phyloP scores from a whole-genome alignment of 2,329 filamentous ascomycete genomes.

The Penicillium occitanis region DNA sequence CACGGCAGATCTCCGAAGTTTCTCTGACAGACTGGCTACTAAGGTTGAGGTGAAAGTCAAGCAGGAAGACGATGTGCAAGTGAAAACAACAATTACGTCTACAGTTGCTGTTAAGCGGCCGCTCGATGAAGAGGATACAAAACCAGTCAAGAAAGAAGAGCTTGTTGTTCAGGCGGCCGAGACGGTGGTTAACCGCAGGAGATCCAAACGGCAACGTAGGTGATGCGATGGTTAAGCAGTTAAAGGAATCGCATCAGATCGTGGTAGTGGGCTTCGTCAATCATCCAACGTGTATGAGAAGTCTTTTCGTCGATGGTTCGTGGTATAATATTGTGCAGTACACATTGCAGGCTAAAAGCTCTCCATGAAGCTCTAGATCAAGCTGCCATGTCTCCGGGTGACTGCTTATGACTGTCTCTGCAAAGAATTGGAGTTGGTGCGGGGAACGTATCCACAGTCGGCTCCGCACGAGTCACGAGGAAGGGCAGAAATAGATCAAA shows the following conservation, averaged over 20 bases:
- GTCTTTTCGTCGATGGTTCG: not conserved
- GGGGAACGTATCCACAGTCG: constrained; percentile 5
- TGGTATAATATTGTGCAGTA: not conserved
- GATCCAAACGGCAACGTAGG: constrained; percentile 20
- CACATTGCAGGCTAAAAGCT: not conserved
- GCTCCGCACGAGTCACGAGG: not conserved
- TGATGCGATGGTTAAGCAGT: not conserved
- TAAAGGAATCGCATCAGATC: not conserved
- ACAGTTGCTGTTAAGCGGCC: constrained; percentile 29
- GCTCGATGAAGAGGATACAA: constrained; percentile 25
- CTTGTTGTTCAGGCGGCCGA: constrained; percentile 18
- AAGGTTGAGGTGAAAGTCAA: constrained; percentile 38
- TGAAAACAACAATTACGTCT: constrained; percentile 31
- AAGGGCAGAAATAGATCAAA: constrained; percentile 1
- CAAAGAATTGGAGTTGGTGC: constrained; percentile 4
- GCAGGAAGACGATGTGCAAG: constrained; percentile 31
- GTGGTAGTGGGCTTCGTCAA: not conserved
- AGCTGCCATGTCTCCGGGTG: not conserved
- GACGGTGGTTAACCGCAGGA: constrained; percentile 10
- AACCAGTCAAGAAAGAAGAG: constrained; percentile 21
- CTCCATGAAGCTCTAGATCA: not conserved
- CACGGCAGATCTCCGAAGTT: constrained; percentile 84
- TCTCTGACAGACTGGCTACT: constrained; percentile 64
- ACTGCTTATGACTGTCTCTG: not conserved
- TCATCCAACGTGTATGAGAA: not conserved